Evolutionary conservation across 441 rosid species (phyloP), one percentile per base, ranked within the genome.

Genomic region (Croton laevigatus): DNA sequence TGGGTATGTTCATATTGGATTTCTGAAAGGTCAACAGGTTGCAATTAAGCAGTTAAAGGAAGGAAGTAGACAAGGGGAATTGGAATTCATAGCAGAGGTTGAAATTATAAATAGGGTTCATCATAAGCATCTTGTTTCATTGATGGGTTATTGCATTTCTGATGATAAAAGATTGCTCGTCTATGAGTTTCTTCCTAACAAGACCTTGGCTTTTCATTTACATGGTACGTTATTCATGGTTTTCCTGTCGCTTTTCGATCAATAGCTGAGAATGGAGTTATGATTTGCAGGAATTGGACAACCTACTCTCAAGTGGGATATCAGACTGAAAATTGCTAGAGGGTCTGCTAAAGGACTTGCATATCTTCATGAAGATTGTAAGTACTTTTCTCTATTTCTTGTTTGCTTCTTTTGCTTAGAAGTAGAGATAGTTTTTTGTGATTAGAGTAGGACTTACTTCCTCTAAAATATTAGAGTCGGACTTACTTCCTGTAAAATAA

Each of bases 281-380:
- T 48, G 44, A 62, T 23, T 73, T 82, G 78, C 77, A 90, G 91
- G 82, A 68, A 76, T 76, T 32, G 84, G 64, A 23, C 83, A 13
- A 57, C 83, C 81, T 81, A 82, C 84, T 0, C 81, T 91, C 87
- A 89, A 84, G 65, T 93, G 97, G 97, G 75, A 75, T 8, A 81
- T 85, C 5, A 83, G 98, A 74, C 71, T 91, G 74, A 93, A 61
- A 83, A 91, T 93, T 82, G 97, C 98, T 68, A 72, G 87, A 74
- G 97, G 97, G 27, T 87, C 98, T 70, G 97, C 97, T 9, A 91
- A 88, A 78, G 98, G 97, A 72, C 87, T 93, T 34, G 94, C 97
- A 2, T 93, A 93, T 80, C 92, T 93, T 68, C 97, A 93, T 72
- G 98, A 91, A 75, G 98, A 93, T 76, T 93, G 98, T 93, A 78